Base-by-base conservation (phyloP, 768 basidiomycete genomes). In the Dendrothele bispora region DNA sequence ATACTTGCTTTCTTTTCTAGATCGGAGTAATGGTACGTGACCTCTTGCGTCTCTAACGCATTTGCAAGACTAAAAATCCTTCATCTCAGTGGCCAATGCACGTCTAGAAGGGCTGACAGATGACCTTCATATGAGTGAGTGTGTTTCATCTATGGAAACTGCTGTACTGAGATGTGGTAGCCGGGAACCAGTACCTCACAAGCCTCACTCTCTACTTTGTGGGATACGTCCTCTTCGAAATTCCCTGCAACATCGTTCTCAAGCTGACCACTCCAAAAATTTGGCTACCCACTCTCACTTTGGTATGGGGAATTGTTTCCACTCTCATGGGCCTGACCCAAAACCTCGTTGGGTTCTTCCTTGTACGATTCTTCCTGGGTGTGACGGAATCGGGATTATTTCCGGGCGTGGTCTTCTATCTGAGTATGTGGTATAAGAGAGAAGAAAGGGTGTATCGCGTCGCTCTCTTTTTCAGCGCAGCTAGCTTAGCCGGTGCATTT, bases 401-500 rank as follows among this genome's bases (percentile, higher is more conserved):
- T 56, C 79, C 79, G 7, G 79, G 80, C n/a, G 72, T 77, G 3
- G 70, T 82, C 22, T 83, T 17, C 10, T n/a, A 5, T 39, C 34
- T 27, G 25, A 7, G 37, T 35, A 49, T 46, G n/a, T 11, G n/a
- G 17, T 46, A 39, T 12, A 34, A 15, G 46, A 82, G 84, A 34
- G 72, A 69, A 28, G 77, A 84, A 56, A 76, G 81, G 1, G 78
- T 79, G 51, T 78, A 75, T 71, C 72, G 84, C 41, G 79, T 84
- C 5, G 78, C 80, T 1, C 68, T 85, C 32, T 82, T 83, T 61
- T 82, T 84, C 49, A 78, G 80, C 25, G 83, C 78, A 40, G 75
- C 82, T 4, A 78, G 80, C 5, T 65, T 84, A 18, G 79, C 83
- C 6, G 82, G 84, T 22, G 83, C 83, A 2, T 84, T 86, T 51